Evolutionary conservation across 345 rosid genomes (phyloP).

Genomic region (Camelina sativa): DNA sequence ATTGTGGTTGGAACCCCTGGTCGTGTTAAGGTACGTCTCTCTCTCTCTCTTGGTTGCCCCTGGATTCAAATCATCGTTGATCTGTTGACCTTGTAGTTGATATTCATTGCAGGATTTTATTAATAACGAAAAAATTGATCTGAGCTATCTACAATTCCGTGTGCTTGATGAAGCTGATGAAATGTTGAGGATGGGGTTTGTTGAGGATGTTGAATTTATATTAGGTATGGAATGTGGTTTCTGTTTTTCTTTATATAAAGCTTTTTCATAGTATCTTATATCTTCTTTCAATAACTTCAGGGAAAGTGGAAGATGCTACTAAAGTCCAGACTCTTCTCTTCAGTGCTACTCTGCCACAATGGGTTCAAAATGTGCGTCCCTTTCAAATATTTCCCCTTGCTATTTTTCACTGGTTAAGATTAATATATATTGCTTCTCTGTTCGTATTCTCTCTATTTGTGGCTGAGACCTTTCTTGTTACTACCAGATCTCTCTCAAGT

Average conservation of each 20-base stretch:
- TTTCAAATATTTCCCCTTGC: neutral
- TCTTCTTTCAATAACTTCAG: conserved; percentile 45
- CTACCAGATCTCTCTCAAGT: conserved; percentile 68
- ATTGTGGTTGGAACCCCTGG: conserved; percentile 96
- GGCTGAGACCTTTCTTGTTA: conserved; percentile 27
- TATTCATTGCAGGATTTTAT: conserved; percentile 71
- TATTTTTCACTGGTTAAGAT: neutral
- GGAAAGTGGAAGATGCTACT: conserved; percentile 79
- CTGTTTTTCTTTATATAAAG: neutral
- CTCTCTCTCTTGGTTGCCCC: neutral
- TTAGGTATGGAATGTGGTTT: conserved; percentile 55
- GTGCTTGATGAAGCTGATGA: conserved; percentile 99
- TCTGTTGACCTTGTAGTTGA: conserved; percentile 8
- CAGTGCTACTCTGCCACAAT: conserved; percentile 90
- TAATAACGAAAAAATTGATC: conserved; percentile 70
- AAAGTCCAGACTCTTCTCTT: conserved; percentile 99
- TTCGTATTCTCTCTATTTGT: neutral
- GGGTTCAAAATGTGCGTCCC: conserved; percentile 83
- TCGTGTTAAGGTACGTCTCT: conserved; percentile 72
- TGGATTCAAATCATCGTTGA: neutral
- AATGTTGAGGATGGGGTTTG: conserved; percentile 98
- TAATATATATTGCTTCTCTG: neutral
- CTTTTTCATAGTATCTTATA: neutral
- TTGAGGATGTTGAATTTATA: conserved; percentile 93
- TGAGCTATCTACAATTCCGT: conserved; percentile 73